Conservation (phyloP, 2,329 filamentous ascomycete genomes). For the Myriosclerotinia scirpicola region DNA sequence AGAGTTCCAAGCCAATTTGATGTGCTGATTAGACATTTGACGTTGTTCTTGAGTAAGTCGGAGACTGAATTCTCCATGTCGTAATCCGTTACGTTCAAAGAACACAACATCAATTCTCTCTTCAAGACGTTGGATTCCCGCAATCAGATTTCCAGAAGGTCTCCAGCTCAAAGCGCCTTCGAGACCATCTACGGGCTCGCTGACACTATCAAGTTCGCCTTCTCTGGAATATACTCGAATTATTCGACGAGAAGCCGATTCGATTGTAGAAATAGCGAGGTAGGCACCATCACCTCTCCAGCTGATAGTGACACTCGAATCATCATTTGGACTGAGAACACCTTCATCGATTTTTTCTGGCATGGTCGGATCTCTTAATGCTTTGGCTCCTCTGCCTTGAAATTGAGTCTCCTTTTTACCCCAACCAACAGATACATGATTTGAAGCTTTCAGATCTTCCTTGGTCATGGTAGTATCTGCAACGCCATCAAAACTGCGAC, state of each 20-base stretch:
- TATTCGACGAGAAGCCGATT: slow-evolving; percentile 67
- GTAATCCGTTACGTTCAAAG: slow-evolving; percentile 94
- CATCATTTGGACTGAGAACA: slow-evolving; percentile 70
- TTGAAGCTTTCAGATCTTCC: slow-evolving; percentile 83
- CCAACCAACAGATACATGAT: slow-evolving; percentile 96
- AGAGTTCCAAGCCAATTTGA: slow-evolving; percentile 80
- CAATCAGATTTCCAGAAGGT: slow-evolving; percentile 85
- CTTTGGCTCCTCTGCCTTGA: slow-evolving; percentile 83
- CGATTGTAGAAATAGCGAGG: slow-evolving; percentile 81
- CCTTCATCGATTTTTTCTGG: slow-evolving; percentile 90
- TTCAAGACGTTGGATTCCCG: slow-evolving; percentile 72
- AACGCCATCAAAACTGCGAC: slow-evolving; percentile 81
- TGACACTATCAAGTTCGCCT: slow-evolving; percentile 86
- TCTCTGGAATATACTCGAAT: slow-evolving; percentile 90
- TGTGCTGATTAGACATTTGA: slow-evolving; percentile 53
- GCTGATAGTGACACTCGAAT: slow-evolving; percentile 70
- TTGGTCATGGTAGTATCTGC: slow-evolving; percentile 69
- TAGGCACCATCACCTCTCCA: slow-evolving; percentile 95
- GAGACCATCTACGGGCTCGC: slow-evolving; percentile 91
- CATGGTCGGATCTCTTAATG: slow-evolving; percentile 88
- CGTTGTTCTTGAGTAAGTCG: slow-evolving; percentile 62
- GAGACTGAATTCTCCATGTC: slow-evolving; percentile 92
- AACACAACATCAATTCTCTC: slow-evolving; percentile 81
- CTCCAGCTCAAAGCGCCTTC: slow-evolving; percentile 88
- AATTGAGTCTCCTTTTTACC: slow-evolving; percentile 98